Evolutionary conservation across 176 grass and related monocot species (phyloP).

Genomic region (Phragmites australis): DNA sequence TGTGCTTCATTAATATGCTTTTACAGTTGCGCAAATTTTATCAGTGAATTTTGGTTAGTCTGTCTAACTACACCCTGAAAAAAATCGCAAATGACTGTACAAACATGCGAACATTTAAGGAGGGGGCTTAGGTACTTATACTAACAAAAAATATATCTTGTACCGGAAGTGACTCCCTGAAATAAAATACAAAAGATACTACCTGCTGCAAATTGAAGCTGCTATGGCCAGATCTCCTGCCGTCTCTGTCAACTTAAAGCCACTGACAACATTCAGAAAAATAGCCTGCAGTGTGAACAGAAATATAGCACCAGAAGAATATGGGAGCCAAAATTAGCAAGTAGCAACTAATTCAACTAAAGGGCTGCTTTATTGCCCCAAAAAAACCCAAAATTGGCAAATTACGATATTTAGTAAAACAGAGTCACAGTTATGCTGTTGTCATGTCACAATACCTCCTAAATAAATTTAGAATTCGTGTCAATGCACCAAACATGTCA

Average conservation of each 20-base stretch:
- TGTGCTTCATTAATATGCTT: conserved; percentile 12
- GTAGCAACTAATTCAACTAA: not conserved
- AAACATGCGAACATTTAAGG: not conserved
- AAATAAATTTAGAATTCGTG: conserved; percentile 11
- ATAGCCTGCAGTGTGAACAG: conserved; percentile 54
- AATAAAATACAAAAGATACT: conserved; percentile 27
- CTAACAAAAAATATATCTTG: not conserved
- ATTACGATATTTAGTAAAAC: not conserved
- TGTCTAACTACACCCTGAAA: not conserved
- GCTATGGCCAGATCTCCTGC: conserved; percentile 93
- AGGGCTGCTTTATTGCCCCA: not conserved
- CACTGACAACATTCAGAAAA: conserved; percentile 95
- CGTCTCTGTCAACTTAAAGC: conserved; percentile 76
- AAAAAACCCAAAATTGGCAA: conserved; percentile 22
- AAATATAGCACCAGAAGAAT: conserved; percentile 30
- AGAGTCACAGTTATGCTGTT: not conserved
- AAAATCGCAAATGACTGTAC: conserved; percentile 9
- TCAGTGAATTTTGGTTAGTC: conserved; percentile 4
- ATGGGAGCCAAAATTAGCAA: conserved; percentile 11
- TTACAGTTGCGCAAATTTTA: not conserved
- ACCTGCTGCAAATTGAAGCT: conserved; percentile 98
- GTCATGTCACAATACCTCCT: not conserved
- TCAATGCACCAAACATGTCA: conserved; percentile 11
- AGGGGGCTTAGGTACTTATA: not conserved
- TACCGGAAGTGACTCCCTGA: not conserved